Evolutionary conservation across 352 stramenopile genomes (phyloP), one percentile per base, ranked within the genome.

Genomic region (Aphanomyces invadans): DNA sequence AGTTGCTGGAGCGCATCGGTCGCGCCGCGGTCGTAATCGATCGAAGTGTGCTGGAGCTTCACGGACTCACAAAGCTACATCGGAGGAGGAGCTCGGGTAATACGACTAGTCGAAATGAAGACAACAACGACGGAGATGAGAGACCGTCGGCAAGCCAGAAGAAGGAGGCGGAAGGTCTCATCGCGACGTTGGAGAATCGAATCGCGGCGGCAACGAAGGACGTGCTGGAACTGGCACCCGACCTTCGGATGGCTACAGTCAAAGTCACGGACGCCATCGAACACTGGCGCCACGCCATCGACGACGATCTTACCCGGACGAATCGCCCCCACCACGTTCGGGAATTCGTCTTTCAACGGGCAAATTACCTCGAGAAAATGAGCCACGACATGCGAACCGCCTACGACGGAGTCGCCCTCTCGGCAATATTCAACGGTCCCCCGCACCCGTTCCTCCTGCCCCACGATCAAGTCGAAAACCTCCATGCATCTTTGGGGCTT

Each of bases 341-440:
- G 33, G 9, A 4, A 17, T 64, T 64, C 23, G 15, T 64, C 19
- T 64, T 51, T 21, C 19, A 49, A 25, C 33, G 55, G 19, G 38
- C 11, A 11, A 64, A 64, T 38, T 64, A 64, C 55, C 23, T 64
- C 12, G 21, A 51, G 32, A 64, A 64, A 38, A 51, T 64, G 38
- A 26, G 15, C 19, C 25, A 45, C 9, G 55, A 64, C 36, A 23
- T 64, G 55, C 2, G 15, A 9, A 10, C 21, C 17, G 19, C n/a
- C n/a, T 64, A 51, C 26, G 32, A 38, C 21, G 55, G 55, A n/a
- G 21, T 64, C 28, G 55, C 55, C 19, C 36, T 64, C 31, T 9
- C 19, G 4, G 25, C 46, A 21, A 9, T 64, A 1, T 38, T 64
- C 28, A 38, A 38, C 2, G 21, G 15, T 15, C 28, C 7, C 2